Evolutionary conservation across 2,329 filamentous ascomycete genomes (phyloP).

Genomic region (Colletotrichum karsti): DNA sequence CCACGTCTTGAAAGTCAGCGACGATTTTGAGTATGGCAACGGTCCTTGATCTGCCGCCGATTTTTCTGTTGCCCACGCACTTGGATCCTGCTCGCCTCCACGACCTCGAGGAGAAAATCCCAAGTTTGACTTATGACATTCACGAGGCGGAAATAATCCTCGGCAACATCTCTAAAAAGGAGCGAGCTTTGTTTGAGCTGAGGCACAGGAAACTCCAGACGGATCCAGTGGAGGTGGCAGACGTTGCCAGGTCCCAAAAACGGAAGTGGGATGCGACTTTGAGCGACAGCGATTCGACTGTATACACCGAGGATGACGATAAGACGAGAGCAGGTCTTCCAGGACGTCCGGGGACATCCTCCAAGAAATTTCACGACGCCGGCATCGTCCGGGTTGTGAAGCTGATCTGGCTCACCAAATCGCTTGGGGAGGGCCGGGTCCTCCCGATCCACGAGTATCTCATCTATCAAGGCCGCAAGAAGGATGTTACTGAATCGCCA

Average conservation of each 20-base stretch:
- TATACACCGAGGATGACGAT: not conserved
- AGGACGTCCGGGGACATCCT: not conserved
- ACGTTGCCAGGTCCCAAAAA: not conserved
- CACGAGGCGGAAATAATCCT: constrained; percentile 78
- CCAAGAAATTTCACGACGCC: constrained; percentile 29
- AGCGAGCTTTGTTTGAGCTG: constrained; percentile 81
- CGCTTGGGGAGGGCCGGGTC: constrained; percentile 49
- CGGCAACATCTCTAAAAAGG: constrained; percentile 74
- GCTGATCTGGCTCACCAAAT: constrained; percentile 66
- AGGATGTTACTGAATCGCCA: not conserved
- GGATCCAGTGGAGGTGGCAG: constrained; percentile 49
- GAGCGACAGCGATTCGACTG: constrained; percentile 34
- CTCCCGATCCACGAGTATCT: constrained; percentile 61
- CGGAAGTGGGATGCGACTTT: constrained; percentile 26
- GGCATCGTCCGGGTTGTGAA: constrained; percentile 60
- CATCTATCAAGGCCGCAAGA: constrained; percentile 59
- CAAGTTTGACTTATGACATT: constrained; percentile 74
- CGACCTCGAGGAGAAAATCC: constrained; percentile 70
- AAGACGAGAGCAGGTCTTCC: not conserved
- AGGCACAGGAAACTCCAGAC: constrained; percentile 70
- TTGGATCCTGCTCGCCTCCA: constrained; percentile 71
- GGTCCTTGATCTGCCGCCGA: constrained; percentile 61
- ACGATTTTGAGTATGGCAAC: not conserved
- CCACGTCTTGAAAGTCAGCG: not conserved
- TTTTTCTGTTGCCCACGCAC: constrained; percentile 79